These are phyloP conservation scores for Sporothrix humicola DNA, from an alignment of 2,329 filamentous ascomycete genomes.

Conservation along the genomic window DNA sequence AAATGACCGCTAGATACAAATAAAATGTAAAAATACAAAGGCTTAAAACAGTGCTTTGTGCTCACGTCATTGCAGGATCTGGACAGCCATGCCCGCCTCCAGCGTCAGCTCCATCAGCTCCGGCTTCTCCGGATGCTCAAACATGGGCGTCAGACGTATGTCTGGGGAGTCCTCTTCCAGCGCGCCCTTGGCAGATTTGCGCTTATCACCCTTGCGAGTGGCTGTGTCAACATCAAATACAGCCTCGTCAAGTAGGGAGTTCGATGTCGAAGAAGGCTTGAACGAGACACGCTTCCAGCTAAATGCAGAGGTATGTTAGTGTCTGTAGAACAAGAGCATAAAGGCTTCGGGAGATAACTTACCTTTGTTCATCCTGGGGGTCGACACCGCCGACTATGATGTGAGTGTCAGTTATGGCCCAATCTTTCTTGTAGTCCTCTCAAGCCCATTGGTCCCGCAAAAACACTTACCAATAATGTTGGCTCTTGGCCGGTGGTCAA, in stretches of 20 bases:
- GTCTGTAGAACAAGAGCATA: neutral
- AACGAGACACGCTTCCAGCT: constrained; percentile 68
- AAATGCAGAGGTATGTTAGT: neutral
- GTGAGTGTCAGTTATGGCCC: too few species aligned
- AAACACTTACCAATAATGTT: constrained; percentile 67
- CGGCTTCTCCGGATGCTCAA: constrained; percentile 41
- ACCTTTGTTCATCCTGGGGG: constrained; percentile 68
- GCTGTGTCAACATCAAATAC: constrained; percentile 68
- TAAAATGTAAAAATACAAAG: too few species aligned
- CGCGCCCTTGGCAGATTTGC: constrained; percentile 65
- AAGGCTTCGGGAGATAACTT: neutral
- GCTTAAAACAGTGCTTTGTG: neutral
- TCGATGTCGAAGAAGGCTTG: constrained; percentile 53
- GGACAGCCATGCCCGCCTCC: constrained; percentile 62
- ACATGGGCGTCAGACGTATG: constrained; percentile 68
- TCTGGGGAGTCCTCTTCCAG: constrained; percentile 64
- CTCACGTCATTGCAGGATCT: constrained; percentile 52
- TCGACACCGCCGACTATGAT: constrained; percentile 57
- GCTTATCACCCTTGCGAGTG: constrained; percentile 60
- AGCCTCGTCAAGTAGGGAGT: constrained; percentile 48
- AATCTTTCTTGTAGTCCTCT: too few species aligned
- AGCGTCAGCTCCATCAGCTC: constrained; percentile 53
- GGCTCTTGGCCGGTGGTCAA: constrained; percentile 69
- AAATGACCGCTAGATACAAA: too few species aligned
- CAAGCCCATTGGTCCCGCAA: neutral